phyloP scores from a whole-genome alignment of 805 yeast species.

The Pichia cabralensis region DNA sequence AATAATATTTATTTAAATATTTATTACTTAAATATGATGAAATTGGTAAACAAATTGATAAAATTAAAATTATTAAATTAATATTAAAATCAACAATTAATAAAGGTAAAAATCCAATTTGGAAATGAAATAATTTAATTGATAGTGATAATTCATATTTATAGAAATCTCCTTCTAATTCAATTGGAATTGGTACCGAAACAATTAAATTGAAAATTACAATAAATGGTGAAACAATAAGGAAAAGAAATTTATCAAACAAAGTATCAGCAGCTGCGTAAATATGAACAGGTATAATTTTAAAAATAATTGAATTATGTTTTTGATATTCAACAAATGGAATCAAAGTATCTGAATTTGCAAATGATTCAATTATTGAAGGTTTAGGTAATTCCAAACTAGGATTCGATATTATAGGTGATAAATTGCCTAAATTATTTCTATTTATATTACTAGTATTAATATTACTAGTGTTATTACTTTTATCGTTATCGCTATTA shows the following conservation, averaged over 20 bases:
- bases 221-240: slow-evolving; percentile 19
- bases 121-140: slow-evolving; percentile 21
- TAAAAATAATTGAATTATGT: slow-evolving; percentile 6
- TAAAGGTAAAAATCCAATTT: slow-evolving; percentile 14
- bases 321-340: slow-evolving; percentile 7
- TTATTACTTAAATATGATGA: background rate
- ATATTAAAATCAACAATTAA: slow-evolving; percentile 7
- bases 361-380: background rate
- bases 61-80: background rate
- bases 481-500: no score
- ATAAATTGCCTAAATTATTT: no score
- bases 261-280: slow-evolving; percentile 9
- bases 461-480: background rate
- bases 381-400: background rate
- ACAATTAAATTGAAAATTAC: slow-evolving; percentile 17
- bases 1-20: slow-evolving; percentile 6
- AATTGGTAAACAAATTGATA: background rate
- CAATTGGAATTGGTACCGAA: slow-evolving; percentile 19
- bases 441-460: background rate
- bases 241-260: slow-evolving; percentile 17
- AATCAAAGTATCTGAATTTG: slow-evolving; percentile 2
- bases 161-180: slow-evolving; percentile 8
- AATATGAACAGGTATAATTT: slow-evolving; percentile 8
- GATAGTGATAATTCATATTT: slow-evolving; percentile 16
- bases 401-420: background rate